Base-by-base conservation (phyloP, 2,329 filamentous ascomycete species). In the Nemania abortiva region DNA sequence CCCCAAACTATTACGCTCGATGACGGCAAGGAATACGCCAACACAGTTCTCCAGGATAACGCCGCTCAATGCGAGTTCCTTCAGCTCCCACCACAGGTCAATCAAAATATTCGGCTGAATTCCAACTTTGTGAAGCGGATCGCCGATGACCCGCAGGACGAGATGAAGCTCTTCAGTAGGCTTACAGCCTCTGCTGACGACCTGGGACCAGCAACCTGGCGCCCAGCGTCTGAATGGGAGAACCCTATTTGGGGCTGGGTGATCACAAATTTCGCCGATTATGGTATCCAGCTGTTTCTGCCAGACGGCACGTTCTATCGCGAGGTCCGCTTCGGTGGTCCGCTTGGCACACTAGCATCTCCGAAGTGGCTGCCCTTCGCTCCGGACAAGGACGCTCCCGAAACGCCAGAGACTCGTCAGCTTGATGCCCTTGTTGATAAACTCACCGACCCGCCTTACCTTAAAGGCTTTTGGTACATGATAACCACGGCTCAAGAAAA, bases 221-320 rank as follows among this genome's bases (percentile, higher is more conserved):
- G 67, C 2, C 70, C 74, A 0, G 52, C 62, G 37, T 69, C 70
- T 0, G 80, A 83, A 31, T 83, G 79, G 79, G 81, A 84, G 27
- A 77, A 77, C 6, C 82, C 82, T 1, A 80, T 84, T 24, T 83
- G 79, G 78, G 81, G 81, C 31, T 84, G 82, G 82, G 50, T 84
- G 4, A 72, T 84, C 1, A 70, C 77, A 45, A 84, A 85, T 74
- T 84, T 81, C 57, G 77, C 75, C 37, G 77, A 85, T 70, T 72
- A 75, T 5, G 82, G 79, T 1, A 70, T 84, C 1, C 83, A 85
- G 73, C n/a, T 85, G 2, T 84, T 84, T 72, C 66, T 78, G 0
- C 68, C 70, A 0, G 79, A 82, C 34, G 83, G 83, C 13, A 80
- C 75, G 0, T 85, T 84, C 74, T 84, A 82, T 72, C 75, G 80